Evolutionary conservation across 495 filamentous ascomycete genomes (phyloP).

Genomic region (Tuber melanosporum): DNA sequence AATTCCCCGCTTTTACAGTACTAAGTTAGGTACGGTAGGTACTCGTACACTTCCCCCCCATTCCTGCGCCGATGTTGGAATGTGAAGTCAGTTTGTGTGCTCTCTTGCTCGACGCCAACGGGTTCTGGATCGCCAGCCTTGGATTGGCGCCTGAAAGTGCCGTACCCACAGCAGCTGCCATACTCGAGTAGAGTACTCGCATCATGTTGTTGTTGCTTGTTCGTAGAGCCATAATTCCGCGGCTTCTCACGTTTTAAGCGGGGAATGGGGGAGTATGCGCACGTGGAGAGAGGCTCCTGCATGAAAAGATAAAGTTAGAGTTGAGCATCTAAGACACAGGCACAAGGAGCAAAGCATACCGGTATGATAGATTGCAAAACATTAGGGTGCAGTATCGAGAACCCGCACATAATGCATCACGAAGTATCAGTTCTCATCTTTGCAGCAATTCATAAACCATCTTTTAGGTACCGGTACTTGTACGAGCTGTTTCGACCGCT

Average conservation of each 20-base stretch:
- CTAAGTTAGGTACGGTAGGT: too few species aligned
- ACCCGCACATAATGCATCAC: not conserved
- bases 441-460: not conserved
- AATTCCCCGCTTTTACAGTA: not conserved
- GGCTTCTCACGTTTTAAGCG: not conserved
- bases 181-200: too few species aligned
- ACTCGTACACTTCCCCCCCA: not conserved
- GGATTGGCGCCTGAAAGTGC: not conserved
- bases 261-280: not conserved
- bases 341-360: not conserved
- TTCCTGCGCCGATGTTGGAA: not conserved
- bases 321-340: not conserved
- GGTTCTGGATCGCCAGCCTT: not conserved
- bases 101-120: not conserved
- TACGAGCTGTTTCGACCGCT: not conserved
- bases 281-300: slow-evolving; percentile 1
- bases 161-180: not conserved
- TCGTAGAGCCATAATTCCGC: not conserved
- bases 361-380: not conserved
- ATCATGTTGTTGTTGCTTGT: not conserved
- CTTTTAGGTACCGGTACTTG: not conserved
- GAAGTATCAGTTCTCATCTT: not conserved
- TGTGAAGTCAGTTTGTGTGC: not conserved
- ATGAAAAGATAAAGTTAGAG: slow-evolving; percentile 2
- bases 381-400: not conserved